Evolutionary conservation across 1,139 yeast genomes (phyloP).

Genomic region (Pichia inconspicua): DNA sequence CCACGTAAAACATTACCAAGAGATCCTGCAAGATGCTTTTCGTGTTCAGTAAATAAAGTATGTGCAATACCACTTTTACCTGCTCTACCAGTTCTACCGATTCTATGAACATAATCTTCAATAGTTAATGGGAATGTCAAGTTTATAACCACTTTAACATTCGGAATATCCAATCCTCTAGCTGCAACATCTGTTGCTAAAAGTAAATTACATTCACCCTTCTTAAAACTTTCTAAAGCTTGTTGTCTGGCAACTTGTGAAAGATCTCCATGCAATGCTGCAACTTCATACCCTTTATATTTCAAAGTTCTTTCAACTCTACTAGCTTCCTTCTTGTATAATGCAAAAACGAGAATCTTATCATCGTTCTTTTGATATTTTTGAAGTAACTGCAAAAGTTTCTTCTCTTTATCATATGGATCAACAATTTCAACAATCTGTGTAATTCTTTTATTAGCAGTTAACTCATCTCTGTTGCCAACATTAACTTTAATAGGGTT

Average conservation of each 20-base stretch:
- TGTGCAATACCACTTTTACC: slow-evolving; percentile 93
- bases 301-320: slow-evolving; percentile 74
- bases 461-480: slow-evolving; percentile 88
- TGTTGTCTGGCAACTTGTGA: slow-evolving; percentile 86
- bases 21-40: slow-evolving; percentile 94
- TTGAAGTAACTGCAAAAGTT: slow-evolving; percentile 59
- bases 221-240: slow-evolving; percentile 79
- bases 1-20: slow-evolving; percentile 85
- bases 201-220: slow-evolving; percentile 66
- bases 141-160: slow-evolving; percentile 92
- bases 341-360: slow-evolving; percentile 83
- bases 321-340: slow-evolving; percentile 93
- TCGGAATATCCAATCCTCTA: slow-evolving; percentile 95
- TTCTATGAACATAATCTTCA: slow-evolving; percentile 96
- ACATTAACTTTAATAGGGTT: slow-evolving; percentile 80
- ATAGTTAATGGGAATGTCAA: slow-evolving; percentile 95
- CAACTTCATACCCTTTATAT: slow-evolving; percentile 69
- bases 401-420: slow-evolving; percentile 73
- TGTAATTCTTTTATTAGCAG: slow-evolving; percentile 88
- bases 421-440: slow-evolving; percentile 92
- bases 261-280: slow-evolving; percentile 95
- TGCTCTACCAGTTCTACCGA: slow-evolving; percentile 98
- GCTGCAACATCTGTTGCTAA: slow-evolving; percentile 99
- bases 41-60: slow-evolving; percentile 93
- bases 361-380: slow-evolving; percentile 71